Conservation (phyloP, 495 filamentous ascomycete genomes). For the Aspergillus baeticus region DNA sequence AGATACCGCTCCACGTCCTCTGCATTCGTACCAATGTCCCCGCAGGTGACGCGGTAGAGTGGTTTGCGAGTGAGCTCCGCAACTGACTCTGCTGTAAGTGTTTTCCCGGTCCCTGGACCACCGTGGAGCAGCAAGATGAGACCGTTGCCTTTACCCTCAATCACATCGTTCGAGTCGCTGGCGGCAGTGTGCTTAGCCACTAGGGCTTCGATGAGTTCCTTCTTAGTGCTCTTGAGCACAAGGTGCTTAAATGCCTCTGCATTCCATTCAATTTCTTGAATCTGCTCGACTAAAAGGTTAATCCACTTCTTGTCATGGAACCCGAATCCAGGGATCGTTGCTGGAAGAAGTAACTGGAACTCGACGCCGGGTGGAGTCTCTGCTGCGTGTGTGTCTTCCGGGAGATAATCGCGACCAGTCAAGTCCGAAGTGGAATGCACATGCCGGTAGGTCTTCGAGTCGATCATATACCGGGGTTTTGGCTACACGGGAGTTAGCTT, state of each 20-base stretch:
- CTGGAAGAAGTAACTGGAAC: constrained; percentile 1
- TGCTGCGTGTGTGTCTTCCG: background rate
- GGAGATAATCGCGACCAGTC: background rate
- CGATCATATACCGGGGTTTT: constrained; percentile 4
- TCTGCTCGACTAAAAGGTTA: background rate
- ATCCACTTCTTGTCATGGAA: constrained; percentile 5
- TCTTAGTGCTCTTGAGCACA: background rate
- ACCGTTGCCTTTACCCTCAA: background rate
- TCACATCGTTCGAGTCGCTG: background rate
- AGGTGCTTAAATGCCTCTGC: background rate
- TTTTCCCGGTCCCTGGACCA: background rate
- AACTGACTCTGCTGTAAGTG: background rate
- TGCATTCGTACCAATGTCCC: constrained; percentile 38
- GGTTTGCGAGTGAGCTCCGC: background rate
- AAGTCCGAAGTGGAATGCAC: background rate
- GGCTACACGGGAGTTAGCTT: background rate
- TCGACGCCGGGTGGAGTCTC: background rate
- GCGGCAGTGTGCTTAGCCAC: background rate
- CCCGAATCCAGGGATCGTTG: background rate
- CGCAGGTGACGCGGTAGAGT: constrained; percentile 26
- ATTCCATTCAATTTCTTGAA: constrained; percentile 1
- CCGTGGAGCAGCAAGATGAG: background rate
- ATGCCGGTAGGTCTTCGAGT: background rate
- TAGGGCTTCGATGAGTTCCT: constrained; percentile 1
- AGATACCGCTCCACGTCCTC: constrained; percentile 42